These are phyloP conservation scores for Striga asiatica DNA, from an alignment of 257 asterid species.

Conservation along the genomic window DNA sequence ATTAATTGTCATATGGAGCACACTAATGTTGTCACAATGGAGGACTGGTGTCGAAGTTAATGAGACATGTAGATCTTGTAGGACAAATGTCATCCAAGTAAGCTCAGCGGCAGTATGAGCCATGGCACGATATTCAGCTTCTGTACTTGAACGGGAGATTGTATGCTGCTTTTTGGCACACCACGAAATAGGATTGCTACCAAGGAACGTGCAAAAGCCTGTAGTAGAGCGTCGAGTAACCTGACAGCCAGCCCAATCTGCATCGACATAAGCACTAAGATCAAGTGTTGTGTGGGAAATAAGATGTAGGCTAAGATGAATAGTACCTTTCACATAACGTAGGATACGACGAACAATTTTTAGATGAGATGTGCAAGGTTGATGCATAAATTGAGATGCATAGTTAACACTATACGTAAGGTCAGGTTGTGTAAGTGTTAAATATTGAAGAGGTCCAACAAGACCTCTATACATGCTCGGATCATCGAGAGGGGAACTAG, in stretches of 20 bases:
- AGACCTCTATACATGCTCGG: neutral
- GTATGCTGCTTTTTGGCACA: conserved; percentile 5
- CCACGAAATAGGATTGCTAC: neutral
- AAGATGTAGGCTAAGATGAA: neutral
- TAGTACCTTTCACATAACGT: neutral
- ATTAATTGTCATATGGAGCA: neutral
- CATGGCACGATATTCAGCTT: conserved; percentile 1
- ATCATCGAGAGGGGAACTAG: neutral
- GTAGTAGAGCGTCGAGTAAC: neutral
- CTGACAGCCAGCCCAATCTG: conserved; percentile 1
- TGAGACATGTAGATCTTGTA: neutral
- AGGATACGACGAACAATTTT: neutral
- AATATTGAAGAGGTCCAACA: conserved; percentile 10
- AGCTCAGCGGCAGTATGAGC: neutral
- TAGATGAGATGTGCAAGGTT: neutral
- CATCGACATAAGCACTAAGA: neutral
- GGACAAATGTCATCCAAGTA: neutral
- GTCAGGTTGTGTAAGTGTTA: neutral
- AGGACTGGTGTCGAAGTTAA: neutral
- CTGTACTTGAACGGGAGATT: neutral
- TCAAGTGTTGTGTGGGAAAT: neutral
- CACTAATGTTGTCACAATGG: conserved; percentile 5
- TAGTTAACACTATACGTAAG: neutral
- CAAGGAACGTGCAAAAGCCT: neutral
- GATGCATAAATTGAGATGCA: neutral